phyloP scores from a whole-genome alignment of 768 basidiomycete species.

The Heimioporus sp. region DNA sequence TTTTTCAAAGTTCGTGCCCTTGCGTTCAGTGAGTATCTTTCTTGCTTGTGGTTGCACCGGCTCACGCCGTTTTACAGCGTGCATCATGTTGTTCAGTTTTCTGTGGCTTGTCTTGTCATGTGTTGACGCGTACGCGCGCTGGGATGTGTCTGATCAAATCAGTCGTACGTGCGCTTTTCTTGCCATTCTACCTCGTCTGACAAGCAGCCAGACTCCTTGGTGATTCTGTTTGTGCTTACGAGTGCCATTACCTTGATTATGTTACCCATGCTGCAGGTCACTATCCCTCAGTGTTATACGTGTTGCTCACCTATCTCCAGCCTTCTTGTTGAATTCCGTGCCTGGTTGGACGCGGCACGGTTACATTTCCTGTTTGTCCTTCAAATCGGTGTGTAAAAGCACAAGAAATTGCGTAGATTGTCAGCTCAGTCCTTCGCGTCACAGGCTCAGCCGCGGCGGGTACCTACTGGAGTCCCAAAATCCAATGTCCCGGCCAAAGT shows the following conservation, averaged over 20 bases:
- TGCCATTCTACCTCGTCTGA: neutral
- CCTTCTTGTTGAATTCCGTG: slow-evolving; percentile 45
- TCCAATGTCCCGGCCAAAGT: slow-evolving; percentile 46
- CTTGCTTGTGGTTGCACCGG: neutral
- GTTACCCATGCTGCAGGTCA: slow-evolving; percentile 43
- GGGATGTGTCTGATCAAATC: slow-evolving; percentile 42
- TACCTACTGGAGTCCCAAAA: slow-evolving; percentile 40
- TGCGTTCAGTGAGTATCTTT: slow-evolving; percentile 26
- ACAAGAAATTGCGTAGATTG: neutral
- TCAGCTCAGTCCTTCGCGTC: neutral
- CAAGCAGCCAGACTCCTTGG: slow-evolving; percentile 31
- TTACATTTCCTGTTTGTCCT: slow-evolving; percentile 42
- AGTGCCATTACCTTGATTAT: slow-evolving; percentile 40
- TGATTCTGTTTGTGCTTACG: slow-evolving; percentile 42
- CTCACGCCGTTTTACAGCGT: slow-evolving; percentile 30
- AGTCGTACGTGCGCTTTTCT: slow-evolving; percentile 39
- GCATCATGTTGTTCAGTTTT: slow-evolving; percentile 43
- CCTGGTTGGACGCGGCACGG: slow-evolving; percentile 55
- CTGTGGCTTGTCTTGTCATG: slow-evolving; percentile 49
- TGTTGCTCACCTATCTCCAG: slow-evolving; percentile 25
- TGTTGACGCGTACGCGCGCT: slow-evolving; percentile 44
- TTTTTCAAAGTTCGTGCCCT: slow-evolving; percentile 31
- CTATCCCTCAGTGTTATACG: neutral
- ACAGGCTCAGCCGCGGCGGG: slow-evolving; percentile 45
- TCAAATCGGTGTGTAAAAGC: slow-evolving; percentile 43